phyloP scores from a whole-genome alignment of 805 yeast genomes.

The Lachancea dasiensis region DNA sequence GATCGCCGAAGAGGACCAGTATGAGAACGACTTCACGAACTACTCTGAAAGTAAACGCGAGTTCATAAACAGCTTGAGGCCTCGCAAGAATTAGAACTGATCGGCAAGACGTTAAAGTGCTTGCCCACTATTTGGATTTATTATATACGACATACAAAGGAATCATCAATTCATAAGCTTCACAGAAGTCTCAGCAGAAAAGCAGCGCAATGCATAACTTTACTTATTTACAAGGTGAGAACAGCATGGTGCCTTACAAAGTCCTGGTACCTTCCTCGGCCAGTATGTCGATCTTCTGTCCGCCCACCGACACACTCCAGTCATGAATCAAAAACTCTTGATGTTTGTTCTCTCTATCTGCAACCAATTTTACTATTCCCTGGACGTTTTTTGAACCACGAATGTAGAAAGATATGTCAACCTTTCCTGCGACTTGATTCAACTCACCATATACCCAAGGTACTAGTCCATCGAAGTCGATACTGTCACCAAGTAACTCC shows the following conservation, averaged over 20 bases:
- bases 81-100: slow-evolving; percentile 27
- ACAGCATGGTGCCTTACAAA: slow-evolving; percentile 6
- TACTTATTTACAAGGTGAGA: slow-evolving; percentile 7
- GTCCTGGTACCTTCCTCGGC: slow-evolving; percentile 38
- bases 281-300: slow-evolving; percentile 42
- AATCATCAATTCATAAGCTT: too few species aligned
- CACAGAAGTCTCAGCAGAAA: too few species aligned
- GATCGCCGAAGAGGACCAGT: slow-evolving; percentile 40
- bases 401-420: slow-evolving; percentile 66
- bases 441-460: slow-evolving; percentile 90
- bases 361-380: slow-evolving; percentile 56
- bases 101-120: too few species aligned
- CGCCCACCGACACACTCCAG: slow-evolving; percentile 55
- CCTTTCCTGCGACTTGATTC: slow-evolving; percentile 75
- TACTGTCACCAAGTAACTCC: slow-evolving; percentile 63
- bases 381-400: slow-evolving; percentile 55
- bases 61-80: slow-evolving; percentile 38
- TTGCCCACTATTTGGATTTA: neutral
- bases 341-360: slow-evolving; percentile 56
- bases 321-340: slow-evolving; percentile 53
- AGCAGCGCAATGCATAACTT: too few species aligned
- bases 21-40: slow-evolving; percentile 42
- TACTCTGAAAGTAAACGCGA: slow-evolving; percentile 39
- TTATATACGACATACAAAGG: too few species aligned
- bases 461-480: slow-evolving; percentile 56